Conservation (phyloP, 1,284 basidiomycete genomes). For the Ceratobasidium sp. region DNA sequence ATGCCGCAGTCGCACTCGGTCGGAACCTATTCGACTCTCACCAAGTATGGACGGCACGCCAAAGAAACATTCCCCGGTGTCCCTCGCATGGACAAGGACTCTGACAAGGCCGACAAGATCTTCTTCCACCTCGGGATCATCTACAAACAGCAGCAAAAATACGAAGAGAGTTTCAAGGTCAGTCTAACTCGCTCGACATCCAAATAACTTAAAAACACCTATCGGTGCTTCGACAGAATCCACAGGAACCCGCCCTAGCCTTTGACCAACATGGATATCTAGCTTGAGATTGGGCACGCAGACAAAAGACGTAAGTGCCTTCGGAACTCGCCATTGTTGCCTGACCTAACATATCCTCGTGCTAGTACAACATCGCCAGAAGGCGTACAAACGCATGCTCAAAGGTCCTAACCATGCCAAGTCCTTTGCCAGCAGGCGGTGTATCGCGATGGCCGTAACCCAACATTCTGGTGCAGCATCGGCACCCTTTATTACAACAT, state of each 20-base stretch:
- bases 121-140: conserved; percentile 98
- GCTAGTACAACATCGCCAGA: conserved; percentile 85
- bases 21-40: too few species aligned
- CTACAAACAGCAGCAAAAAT: conserved; percentile 98
- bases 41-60: too few species aligned
- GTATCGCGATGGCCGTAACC: conserved; percentile 97
- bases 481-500: conserved; percentile 99
- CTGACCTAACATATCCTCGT: background rate
- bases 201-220: too few species aligned
- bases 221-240: conserved; percentile 96
- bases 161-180: conserved; percentile 77
- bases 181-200: conserved; percentile 28
- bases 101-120: conserved; percentile 99
- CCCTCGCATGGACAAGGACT: conserved; percentile 94
- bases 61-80: conserved; percentile 98
- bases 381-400: conserved; percentile 97
- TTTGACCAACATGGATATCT: conserved; percentile 96
- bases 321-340: background rate
- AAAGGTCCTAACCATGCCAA: conserved; percentile 93
- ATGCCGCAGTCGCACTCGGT: too few species aligned
- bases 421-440: conserved; percentile 98
- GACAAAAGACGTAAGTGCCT: conserved; percentile 85
- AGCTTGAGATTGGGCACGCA: conserved; percentile 99
- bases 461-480: conserved; percentile 99
- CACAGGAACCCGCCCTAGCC: conserved; percentile 95